Base-by-base conservation (phyloP, 352 stramenopile genomes). In the Globisporangium barbulae region DNA sequence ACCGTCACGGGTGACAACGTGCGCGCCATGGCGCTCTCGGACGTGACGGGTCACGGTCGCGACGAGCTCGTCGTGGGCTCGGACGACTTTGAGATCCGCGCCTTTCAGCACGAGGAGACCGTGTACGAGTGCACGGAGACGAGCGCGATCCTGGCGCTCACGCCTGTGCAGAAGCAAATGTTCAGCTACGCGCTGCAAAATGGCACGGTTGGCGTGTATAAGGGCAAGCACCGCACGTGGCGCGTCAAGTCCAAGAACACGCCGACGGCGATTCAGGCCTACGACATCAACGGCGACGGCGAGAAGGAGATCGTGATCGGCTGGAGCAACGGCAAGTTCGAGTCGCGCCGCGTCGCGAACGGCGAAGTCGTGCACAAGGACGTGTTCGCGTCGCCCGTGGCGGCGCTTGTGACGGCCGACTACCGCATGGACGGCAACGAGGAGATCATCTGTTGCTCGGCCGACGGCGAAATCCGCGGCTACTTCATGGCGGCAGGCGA, bases 201-300 rank as follows among this genome's bases (percentile, higher is more conserved):
- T 56, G 91, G 93, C 55, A 97, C 93, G 0, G 82, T 97, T n/a
- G 93, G 91, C n/a, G 84, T 98, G 5, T 98, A 98, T 73, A 84
- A 91, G 33, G 88, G 86, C 42, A 89, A 87, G 33, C 70, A 81
- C 65, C 89, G 93, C 52, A 78, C 91, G 12, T 98, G 92, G 92
- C 84, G 93, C 55, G 89, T 97, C 64, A 98, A 98, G 67, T 94
- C 81, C 17, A 98, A 98, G 67, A 90, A 98, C 64, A 65, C 72
- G 10, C 79, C 88, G 2, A 92, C 76, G 4, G 79, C 88, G 4
- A 85, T 97, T 59, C 76, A 87, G 44, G 83, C 73, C 53, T 97
- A 97, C 68, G 90, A 98, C 65, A 89, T 98, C 44, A 89, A 97
- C 54, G 89, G 80, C 15, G 92, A 98, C 62, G 92, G 89, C 35